Percentiles rank a stretch among this genome's conserved stretches.
phyloP scores from a whole-genome alignment of 192 early-diverging fungal genomes.

The Podila clonocystis region DNA sequence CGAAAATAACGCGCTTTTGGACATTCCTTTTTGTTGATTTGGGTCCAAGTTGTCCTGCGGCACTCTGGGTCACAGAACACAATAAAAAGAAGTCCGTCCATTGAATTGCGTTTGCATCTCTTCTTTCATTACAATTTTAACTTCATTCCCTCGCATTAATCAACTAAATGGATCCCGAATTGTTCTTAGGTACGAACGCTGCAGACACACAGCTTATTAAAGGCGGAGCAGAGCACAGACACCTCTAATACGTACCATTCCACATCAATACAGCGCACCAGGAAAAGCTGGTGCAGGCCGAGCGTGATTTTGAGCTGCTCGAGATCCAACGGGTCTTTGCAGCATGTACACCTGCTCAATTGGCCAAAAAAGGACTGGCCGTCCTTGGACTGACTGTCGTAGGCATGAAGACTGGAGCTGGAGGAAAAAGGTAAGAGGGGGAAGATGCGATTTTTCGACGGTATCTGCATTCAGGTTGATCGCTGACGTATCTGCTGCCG shows the following conservation, averaged over 20 bases:
- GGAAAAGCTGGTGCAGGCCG: conserved; percentile 62
- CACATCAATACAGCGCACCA: conserved; percentile 53
- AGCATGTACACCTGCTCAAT: conserved; percentile 62
- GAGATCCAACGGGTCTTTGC: conserved; percentile 56
- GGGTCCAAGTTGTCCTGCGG: conserved; percentile 2
- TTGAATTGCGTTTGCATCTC: no score
- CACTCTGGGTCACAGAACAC: background rate
- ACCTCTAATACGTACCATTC: background rate
- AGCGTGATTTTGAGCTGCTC: conserved; percentile 60
- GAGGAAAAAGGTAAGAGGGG: conserved; percentile 65
- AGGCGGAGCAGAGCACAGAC: background rate
- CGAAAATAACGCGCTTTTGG: no score
- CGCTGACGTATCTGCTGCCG: no score
- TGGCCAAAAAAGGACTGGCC: conserved; percentile 73
- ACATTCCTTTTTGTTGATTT: background rate
- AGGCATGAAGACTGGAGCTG: conserved; percentile 71
- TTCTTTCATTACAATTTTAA: background rate
- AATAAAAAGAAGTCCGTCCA: no score
- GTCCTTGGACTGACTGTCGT: conserved; percentile 69
- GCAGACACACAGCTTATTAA: background rate
- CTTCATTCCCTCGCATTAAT: background rate
- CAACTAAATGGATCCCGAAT: conserved; percentile 36
- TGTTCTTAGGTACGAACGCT: conserved; percentile 25
- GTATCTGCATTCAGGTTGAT: no score
- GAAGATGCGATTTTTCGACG: no score